Evolutionary conservation across 2,329 filamentous ascomycete species (phyloP).

Genomic region (Dothistroma pini): DNA sequence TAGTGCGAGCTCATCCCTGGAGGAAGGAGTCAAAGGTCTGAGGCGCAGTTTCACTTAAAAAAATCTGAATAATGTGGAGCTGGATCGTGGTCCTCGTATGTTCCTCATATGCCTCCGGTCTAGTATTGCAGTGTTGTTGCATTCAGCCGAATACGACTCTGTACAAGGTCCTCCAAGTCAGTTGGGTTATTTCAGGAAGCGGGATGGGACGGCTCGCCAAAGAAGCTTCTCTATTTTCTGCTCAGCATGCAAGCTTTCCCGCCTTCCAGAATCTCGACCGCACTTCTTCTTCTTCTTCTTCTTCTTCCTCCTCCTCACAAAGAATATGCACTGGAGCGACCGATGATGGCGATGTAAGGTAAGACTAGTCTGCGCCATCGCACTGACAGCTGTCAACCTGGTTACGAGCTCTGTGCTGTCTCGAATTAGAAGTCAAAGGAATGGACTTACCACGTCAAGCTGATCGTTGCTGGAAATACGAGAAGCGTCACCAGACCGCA

Average conservation of each 20-base stretch:
- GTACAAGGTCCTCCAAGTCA: too few species aligned
- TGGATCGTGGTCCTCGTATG: too few species aligned
- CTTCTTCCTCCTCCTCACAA: too few species aligned
- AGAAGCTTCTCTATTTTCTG: background rate
- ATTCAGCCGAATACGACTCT: too few species aligned
- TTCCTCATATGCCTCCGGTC: too few species aligned
- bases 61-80: too few species aligned
- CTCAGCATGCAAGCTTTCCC: background rate
- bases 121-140: too few species aligned
- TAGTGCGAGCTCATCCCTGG: too few species aligned
- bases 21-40: too few species aligned
- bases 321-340: background rate
- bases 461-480: background rate
- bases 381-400: background rate
- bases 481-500: background rate
- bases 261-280: background rate
- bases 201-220: too few species aligned
- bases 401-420: background rate
- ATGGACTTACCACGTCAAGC: background rate
- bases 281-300: background rate
- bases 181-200: too few species aligned
- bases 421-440: background rate
- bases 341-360: background rate
- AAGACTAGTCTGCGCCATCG: background rate
- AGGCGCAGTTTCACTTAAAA: too few species aligned